Conservation (phyloP, 2,329 filamentous ascomycete genomes). For the Trichophyton rubrum region DNA sequence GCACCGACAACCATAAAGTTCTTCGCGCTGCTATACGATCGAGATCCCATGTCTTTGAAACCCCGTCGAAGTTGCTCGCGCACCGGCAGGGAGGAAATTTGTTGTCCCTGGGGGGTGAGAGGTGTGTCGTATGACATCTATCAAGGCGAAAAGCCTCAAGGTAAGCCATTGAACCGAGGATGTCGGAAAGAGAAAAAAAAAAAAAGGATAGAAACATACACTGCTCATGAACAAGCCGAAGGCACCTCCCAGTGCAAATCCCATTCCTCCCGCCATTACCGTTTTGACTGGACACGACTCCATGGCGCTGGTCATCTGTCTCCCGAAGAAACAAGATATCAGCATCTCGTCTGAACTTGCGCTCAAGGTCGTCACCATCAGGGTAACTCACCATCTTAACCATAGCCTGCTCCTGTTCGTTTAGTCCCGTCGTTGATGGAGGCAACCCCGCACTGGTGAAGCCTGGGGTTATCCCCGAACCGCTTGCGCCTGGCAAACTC, state of each 20-base stretch:
- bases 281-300: slow-evolving; percentile 87
- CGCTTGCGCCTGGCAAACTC: slow-evolving; percentile 27
- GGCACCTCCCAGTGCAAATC: slow-evolving; percentile 82
- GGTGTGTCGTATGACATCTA: slow-evolving; percentile 98
- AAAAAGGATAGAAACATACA: slow-evolving; percentile 43
- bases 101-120: slow-evolving; percentile 47
- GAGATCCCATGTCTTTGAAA: slow-evolving; percentile 87
- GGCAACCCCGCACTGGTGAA: slow-evolving; percentile 14
- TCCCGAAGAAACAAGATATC: neutral
- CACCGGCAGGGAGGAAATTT: slow-evolving; percentile 56
- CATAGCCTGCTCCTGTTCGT: slow-evolving; percentile 37
- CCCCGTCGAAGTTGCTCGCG: slow-evolving; percentile 71
- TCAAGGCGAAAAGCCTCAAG: neutral
- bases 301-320: slow-evolving; percentile 71
- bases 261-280: slow-evolving; percentile 79
- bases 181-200: neutral
- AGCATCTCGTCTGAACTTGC: neutral
- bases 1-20: slow-evolving; percentile 93
- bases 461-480: slow-evolving; percentile 15
- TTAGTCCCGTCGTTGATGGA: slow-evolving; percentile 28
- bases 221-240: slow-evolving; percentile 98
- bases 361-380: neutral
- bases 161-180: slow-evolving; percentile 2
- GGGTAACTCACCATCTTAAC: slow-evolving; percentile 31
- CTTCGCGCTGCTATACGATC: slow-evolving; percentile 72